Evolutionary conservation across 345 rosid species (phyloP).

Genomic region (Eutrema yunnanense): DNA sequence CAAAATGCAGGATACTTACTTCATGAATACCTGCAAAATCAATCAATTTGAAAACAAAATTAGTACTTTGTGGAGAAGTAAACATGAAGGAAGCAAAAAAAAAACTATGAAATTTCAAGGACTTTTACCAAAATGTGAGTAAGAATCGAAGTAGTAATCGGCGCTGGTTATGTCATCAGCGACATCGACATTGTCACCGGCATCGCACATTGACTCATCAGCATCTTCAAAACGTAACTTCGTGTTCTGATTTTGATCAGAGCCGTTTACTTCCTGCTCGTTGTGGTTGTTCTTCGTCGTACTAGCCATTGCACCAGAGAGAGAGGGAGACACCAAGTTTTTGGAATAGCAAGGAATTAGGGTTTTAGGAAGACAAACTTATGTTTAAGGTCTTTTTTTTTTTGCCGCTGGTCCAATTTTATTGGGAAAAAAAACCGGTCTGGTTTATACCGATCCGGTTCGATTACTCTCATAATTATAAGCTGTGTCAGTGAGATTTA

Average conservation of each 20-base stretch:
- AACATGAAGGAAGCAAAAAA: not conserved
- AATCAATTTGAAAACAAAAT: not conserved
- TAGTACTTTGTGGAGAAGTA: not conserved
- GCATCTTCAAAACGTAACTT: conserved; percentile 38
- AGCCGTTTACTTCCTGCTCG: conserved; percentile 13
- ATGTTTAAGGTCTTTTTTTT: not conserved
- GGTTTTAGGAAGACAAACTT: conserved; percentile 23
- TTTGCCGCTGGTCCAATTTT: not conserved
- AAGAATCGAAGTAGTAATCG: conserved; percentile 90
- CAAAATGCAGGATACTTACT: conserved; percentile 55
- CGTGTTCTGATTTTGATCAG: conserved; percentile 21
- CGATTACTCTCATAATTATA: not conserved
- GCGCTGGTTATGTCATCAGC: conserved; percentile 69
- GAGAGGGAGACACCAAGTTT: not conserved
- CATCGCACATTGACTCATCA: conserved; percentile 49
- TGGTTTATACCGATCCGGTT: not conserved
- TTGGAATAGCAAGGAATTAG: conserved; percentile 8
- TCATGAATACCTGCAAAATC: conserved; percentile 86
- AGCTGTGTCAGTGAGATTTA: not conserved
- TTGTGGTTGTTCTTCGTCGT: conserved; percentile 32
- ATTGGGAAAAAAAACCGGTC: not conserved
- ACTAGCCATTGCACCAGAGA: conserved; percentile 27
- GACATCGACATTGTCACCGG: conserved; percentile 26
- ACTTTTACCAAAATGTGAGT: conserved; percentile 83
- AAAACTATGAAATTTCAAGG: not conserved